Conservation (phyloP, 495 filamentous ascomycete species). For the Podospora appendiculata region DNA sequence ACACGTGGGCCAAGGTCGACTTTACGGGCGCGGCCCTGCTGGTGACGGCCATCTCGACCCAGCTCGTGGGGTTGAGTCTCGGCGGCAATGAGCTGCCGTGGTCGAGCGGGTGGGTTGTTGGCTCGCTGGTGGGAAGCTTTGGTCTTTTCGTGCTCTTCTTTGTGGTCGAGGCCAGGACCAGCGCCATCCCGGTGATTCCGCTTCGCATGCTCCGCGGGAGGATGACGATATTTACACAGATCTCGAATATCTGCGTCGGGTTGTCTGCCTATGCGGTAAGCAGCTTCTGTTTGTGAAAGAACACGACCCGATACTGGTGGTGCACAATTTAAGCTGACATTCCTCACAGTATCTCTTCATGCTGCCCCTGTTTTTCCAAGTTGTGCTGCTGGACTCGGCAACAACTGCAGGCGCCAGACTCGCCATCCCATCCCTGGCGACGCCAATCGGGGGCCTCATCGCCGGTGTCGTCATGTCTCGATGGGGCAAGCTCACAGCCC, state of each 20-base stretch:
- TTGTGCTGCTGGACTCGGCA: constrained; percentile 53
- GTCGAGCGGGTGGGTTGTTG: constrained; percentile 48
- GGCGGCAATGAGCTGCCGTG: constrained; percentile 57
- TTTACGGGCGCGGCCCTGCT: constrained; percentile 46
- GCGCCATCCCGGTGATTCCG: constrained; percentile 54
- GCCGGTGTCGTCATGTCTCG: constrained; percentile 58
- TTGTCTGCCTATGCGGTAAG: constrained; percentile 57
- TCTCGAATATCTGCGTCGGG: constrained; percentile 54
- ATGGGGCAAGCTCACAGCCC: constrained; percentile 49
- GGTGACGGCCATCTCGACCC: constrained; percentile 49
- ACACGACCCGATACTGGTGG: too few relatives aligned
- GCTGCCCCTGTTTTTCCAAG: constrained; percentile 57
- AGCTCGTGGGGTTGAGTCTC: constrained; percentile 52
- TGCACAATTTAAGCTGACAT: neutral
- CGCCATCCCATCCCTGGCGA: constrained; percentile 53
- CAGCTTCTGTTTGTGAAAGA: neutral
- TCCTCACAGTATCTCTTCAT: constrained; percentile 53
- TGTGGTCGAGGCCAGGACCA: constrained; percentile 47
- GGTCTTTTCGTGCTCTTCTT: constrained; percentile 44
- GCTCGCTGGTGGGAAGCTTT: constrained; percentile 42
- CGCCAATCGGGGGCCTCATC: constrained; percentile 52
- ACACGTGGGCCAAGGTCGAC: constrained; percentile 50
- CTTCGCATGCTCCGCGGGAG: constrained; percentile 47
- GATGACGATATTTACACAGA: constrained; percentile 44
- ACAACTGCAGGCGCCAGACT: constrained; percentile 52